A percentile compares a stretch with the other conserved stretches of the same genome.
These are phyloP conservation scores for Coemansia brasiliensis DNA, from an alignment of 192 early-diverging fungal species.

Conservation along the genomic window DNA sequence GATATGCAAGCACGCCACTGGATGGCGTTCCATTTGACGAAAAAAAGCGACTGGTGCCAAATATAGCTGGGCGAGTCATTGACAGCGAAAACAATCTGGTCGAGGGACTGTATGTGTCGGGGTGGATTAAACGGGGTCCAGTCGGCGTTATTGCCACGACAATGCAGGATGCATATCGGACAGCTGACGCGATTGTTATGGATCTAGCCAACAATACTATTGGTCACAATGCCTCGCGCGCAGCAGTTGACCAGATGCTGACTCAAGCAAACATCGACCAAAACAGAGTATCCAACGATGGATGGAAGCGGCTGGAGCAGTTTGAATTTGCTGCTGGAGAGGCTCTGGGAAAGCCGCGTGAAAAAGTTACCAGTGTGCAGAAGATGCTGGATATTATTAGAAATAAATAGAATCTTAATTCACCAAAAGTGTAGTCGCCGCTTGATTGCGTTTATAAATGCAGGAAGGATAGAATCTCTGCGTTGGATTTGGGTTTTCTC, in stretches of 20 bases:
- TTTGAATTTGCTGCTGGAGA: slow-evolving; percentile 68
- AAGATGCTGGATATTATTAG: slow-evolving; percentile 61
- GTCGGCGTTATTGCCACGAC: slow-evolving; percentile 92
- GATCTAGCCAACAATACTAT: slow-evolving; percentile 57
- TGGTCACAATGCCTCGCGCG: slow-evolving; percentile 5
- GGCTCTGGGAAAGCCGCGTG: slow-evolving; percentile 73
- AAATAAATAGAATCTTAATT: background rate
- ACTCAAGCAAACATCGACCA: slow-evolving; percentile 26
- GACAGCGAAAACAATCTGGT: slow-evolving; percentile 44
- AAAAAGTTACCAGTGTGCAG: slow-evolving; percentile 68
- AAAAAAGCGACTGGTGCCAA: slow-evolving; percentile 68
- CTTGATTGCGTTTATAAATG: slow-evolving; percentile 29
- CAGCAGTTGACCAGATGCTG: slow-evolving; percentile 25
- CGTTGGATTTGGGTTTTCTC: slow-evolving; percentile 9
- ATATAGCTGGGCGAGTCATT: slow-evolving; percentile 72
- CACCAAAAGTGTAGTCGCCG: slow-evolving; percentile 29
- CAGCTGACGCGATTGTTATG: slow-evolving; percentile 71
- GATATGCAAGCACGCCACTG: slow-evolving; percentile 76
- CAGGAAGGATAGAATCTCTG: slow-evolving; percentile 22
- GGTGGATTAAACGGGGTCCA: slow-evolving; percentile 96
- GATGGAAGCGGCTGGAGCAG: slow-evolving; percentile 83
- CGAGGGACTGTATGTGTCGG: slow-evolving; percentile 82
- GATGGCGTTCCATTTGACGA: slow-evolving; percentile 78
- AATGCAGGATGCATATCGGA: slow-evolving; percentile 91
- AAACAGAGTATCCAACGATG: slow-evolving; percentile 61